Conservation (phyloP, 1,139 yeast species). For the Cylindricascospora bacillispora region DNA sequence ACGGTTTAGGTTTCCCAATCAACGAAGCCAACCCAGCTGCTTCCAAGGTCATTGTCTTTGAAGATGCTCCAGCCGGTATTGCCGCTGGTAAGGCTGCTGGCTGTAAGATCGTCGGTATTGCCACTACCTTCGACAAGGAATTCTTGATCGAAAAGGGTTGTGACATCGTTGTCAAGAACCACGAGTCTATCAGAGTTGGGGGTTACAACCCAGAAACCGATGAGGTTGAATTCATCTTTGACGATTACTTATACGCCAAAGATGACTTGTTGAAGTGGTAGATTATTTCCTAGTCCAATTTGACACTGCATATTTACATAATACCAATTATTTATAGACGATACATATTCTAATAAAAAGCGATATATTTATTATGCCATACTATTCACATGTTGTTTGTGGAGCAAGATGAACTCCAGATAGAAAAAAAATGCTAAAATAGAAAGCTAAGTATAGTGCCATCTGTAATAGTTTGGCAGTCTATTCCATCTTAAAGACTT, state of each 20-base stretch:
- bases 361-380: no score
- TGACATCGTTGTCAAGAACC: constrained; percentile 64
- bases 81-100: constrained; percentile 78
- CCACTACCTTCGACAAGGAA: constrained; percentile 64
- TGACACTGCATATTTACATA: no score
- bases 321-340: no score
- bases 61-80: constrained; percentile 84
- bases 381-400: no score
- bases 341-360: no score
- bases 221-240: constrained; percentile 26
- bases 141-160: constrained; percentile 66
- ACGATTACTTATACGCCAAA: constrained; percentile 27
- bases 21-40: constrained; percentile 25
- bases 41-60: constrained; percentile 50
- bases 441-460: no score
- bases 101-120: constrained; percentile 70
- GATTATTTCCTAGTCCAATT: no score
- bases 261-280: constrained; percentile 26
- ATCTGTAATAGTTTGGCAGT: no score
- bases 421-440: no score
- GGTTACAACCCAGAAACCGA: constrained; percentile 26
- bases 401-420: no score
- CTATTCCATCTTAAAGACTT: no score
- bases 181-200: constrained; percentile 35
- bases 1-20: constrained; percentile 40